Evolutionary conservation across 495 filamentous ascomycete species (phyloP).

Genomic region (Filosporella fistucella): DNA sequence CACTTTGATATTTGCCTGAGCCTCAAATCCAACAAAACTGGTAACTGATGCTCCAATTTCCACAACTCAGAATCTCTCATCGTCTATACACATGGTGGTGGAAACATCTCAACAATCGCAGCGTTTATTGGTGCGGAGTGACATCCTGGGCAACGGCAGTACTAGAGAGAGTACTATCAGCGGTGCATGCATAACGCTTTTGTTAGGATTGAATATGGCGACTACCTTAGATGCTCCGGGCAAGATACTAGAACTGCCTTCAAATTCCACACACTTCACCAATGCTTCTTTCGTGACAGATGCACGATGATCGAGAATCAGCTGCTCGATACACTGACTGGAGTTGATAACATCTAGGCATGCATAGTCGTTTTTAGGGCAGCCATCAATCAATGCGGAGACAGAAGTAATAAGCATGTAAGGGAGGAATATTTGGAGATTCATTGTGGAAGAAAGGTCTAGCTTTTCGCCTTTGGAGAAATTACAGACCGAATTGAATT

Average conservation of each 20-base stretch:
- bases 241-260: slow-evolving; percentile 26
- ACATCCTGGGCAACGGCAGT: slow-evolving; percentile 31
- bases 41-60: too few species aligned
- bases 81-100: slow-evolving; percentile 10
- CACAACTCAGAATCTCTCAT: too few species aligned
- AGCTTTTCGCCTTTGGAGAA: too few species aligned
- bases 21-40: too few species aligned
- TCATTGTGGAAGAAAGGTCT: too few species aligned
- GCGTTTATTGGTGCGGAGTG: slow-evolving; percentile 26
- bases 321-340: slow-evolving; percentile 29
- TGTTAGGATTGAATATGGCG: neutral
- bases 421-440: too few species aligned
- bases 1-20: too few species aligned
- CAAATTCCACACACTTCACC: slow-evolving; percentile 28
- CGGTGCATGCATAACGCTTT: too few species aligned
- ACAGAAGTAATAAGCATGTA: too few species aligned
- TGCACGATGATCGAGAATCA: slow-evolving; percentile 22
- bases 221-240: slow-evolving; percentile 30
- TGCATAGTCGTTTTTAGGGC: slow-evolving; percentile 29
- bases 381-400: slow-evolving; percentile 17
- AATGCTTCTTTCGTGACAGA: slow-evolving; percentile 22
- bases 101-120: neutral
- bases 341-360: slow-evolving; percentile 32
- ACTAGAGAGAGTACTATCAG: too few species aligned
- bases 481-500: too few species aligned